phyloP scores from a whole-genome alignment of 495 filamentous ascomycete genomes.

The Hypoxylon perforatum region DNA sequence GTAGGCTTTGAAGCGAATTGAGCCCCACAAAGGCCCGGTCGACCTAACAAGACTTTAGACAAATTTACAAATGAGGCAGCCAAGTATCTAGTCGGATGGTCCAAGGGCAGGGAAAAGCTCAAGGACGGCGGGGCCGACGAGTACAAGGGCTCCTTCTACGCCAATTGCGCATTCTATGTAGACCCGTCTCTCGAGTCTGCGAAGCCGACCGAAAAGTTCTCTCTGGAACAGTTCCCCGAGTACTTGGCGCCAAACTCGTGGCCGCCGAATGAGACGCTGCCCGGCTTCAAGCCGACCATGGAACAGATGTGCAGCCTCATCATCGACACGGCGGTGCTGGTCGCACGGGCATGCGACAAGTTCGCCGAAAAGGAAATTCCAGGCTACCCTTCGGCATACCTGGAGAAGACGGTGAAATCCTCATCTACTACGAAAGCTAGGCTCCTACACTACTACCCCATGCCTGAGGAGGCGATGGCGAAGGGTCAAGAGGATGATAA shows the following conservation, averaged over 20 bases:
- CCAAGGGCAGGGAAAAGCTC: conserved; percentile 93
- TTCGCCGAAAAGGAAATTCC: conserved; percentile 82
- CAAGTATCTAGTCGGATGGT: conserved; percentile 77
- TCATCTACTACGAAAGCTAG: conserved; percentile 92
- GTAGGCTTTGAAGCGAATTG: conserved; percentile 55
- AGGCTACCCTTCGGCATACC: conserved; percentile 78
- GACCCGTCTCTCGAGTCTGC: conserved; percentile 70
- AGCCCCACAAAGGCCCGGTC: neutral
- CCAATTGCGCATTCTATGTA: conserved; percentile 94
- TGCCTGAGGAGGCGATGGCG: conserved; percentile 48
- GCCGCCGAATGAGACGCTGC: conserved; percentile 73
- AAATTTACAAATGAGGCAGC: conserved; percentile 72
- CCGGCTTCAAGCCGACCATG: conserved; percentile 76
- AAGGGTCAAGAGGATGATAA: conserved; percentile 74
- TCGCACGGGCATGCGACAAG: conserved; percentile 86
- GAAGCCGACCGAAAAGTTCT: conserved; percentile 65
- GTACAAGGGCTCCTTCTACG: conserved; percentile 95
- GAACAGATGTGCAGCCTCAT: conserved; percentile 84
- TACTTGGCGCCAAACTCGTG: conserved; percentile 81
- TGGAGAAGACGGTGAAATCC: conserved; percentile 86
- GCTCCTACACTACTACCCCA: conserved; percentile 92
- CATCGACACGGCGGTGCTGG: conserved; percentile 87
- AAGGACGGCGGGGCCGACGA: conserved; percentile 90
- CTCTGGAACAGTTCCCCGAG: conserved; percentile 68
- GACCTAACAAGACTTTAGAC: conserved; percentile 51